These are phyloP conservation scores for Arabis alpina DNA, from an alignment of 345 rosid species.

Conservation along the genomic window DNA sequence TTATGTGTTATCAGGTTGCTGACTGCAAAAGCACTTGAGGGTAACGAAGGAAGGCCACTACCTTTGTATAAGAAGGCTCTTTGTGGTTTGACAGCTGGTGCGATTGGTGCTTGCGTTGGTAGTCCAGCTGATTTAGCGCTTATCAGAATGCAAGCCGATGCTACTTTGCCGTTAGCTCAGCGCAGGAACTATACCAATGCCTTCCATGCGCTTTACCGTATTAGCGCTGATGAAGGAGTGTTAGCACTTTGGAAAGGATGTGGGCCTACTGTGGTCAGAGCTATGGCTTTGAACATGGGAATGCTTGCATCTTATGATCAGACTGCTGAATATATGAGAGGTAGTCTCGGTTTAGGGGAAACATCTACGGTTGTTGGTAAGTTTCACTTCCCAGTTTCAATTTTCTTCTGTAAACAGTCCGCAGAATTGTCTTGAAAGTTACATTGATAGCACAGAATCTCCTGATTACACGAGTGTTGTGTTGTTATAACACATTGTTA, in stretches of 20 bases:
- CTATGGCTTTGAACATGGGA: constrained; percentile 99
- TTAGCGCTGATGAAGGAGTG: constrained; percentile 84
- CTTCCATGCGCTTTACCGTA: constrained; percentile 93
- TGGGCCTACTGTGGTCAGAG: constrained; percentile 98
- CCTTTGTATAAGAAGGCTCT: constrained; percentile 96
- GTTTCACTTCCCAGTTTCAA: background rate
- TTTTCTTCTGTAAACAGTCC: background rate
- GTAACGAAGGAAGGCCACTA: constrained; percentile 96
- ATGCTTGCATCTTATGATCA: constrained; percentile 99
- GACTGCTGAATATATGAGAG: constrained; percentile 88
- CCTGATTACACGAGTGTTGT: background rate
- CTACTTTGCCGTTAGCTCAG: constrained; percentile 88
- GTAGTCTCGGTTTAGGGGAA: constrained; percentile 76
- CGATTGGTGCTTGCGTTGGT: constrained; percentile 90
- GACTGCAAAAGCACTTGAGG: constrained; percentile 84
- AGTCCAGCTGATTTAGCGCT: constrained; percentile 98
- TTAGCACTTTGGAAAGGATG: constrained; percentile 99
- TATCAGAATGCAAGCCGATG: constrained; percentile 99
- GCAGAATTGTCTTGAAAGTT: background rate
- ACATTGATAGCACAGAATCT: background rate
- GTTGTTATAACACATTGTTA: constrained; percentile 3
- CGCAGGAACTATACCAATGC: constrained; percentile 92
- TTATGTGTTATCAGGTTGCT: constrained; percentile 60
- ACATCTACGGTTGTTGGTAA: constrained; percentile 67
- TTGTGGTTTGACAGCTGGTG: constrained; percentile 98